These are phyloP conservation scores for rapeseed (Brassica napus) DNA, from an alignment of 345 rosid genomes.

Conservation along the genomic window Da-Ae NC_063443.1:10943501-10944000, in stretches of 20 bases:
- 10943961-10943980: neutral
- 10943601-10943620: neutral
- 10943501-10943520: constrained; percentile 16
- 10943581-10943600: neutral
- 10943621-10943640: constrained; percentile 4
- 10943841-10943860: neutral
- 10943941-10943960: neutral
- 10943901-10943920: constrained; percentile 1
- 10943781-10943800: neutral
- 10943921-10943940: neutral
- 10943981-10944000: neutral
- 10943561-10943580: neutral
- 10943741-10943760: neutral
- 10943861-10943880: neutral
- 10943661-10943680: neutral
- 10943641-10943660: neutral
- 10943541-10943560: neutral
- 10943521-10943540: constrained; percentile 24
- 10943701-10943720: constrained; percentile 9
- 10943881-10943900: neutral
- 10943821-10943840: constrained; percentile 1
- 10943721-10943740: neutral
- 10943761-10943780: neutral
- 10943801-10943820: neutral
- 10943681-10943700: neutral